Conservation (phyloP, 768 basidiomycete genomes). For the Leccinum truebloodii region DNA sequence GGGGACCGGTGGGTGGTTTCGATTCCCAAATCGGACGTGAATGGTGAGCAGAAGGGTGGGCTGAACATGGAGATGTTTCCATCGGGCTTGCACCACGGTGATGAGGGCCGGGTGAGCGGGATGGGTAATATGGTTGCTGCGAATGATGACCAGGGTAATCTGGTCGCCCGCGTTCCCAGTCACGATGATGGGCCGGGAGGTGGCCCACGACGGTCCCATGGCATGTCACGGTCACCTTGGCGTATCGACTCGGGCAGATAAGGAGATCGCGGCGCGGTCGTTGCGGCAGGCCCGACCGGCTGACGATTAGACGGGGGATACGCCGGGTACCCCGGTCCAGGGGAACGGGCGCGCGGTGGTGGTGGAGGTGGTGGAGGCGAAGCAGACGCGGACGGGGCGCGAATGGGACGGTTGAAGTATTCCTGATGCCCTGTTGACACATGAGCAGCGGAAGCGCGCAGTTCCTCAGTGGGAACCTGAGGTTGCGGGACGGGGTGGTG, state of each 20-base stretch:
- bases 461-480: constrained; percentile 52
- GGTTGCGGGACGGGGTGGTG: constrained; percentile 71
- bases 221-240: constrained; percentile 49
- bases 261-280: constrained; percentile 57
- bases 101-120: constrained; percentile 39
- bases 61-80: constrained; percentile 61
- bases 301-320: constrained; percentile 50
- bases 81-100: constrained; percentile 51
- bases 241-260: constrained; percentile 55
- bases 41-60: constrained; percentile 40
- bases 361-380: constrained; percentile 47
- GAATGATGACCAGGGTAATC: constrained; percentile 37
- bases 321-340: constrained; percentile 45
- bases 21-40: constrained; percentile 61
- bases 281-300: constrained; percentile 53
- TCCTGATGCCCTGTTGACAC: constrained; percentile 53
- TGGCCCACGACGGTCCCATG: constrained; percentile 62
- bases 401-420: constrained; percentile 53
- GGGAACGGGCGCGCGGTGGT: constrained; percentile 50
- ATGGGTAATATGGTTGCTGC: constrained; percentile 33
- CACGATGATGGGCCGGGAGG: constrained; percentile 44
- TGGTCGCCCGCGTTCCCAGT: constrained; percentile 52
- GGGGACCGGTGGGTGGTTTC: constrained; percentile 43
- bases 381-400: constrained; percentile 57
- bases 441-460: constrained; percentile 42